phyloP scores from a whole-genome alignment of 371 early-diverging fungal species.

The Fennellomyces sp. region DNA sequence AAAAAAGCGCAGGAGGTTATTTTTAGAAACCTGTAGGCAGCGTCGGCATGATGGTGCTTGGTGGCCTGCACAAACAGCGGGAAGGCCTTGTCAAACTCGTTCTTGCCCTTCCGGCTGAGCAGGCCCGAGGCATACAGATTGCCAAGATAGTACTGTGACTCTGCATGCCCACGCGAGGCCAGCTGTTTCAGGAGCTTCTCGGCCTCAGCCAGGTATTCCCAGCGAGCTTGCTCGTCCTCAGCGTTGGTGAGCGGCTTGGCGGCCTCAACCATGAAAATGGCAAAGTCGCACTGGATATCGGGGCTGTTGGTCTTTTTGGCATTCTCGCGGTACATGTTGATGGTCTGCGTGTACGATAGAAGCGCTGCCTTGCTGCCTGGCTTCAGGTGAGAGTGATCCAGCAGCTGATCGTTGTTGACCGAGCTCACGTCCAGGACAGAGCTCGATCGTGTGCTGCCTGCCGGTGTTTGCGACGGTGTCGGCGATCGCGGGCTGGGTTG shows the following conservation, averaged over 20 bases:
- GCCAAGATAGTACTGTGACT: slow-evolving; percentile 70
- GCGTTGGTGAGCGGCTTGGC: slow-evolving; percentile 58
- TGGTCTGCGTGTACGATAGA: slow-evolving; percentile 68
- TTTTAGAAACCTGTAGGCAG: slow-evolving; percentile 56
- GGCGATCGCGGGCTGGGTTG: slow-evolving; percentile 1
- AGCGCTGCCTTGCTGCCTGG: slow-evolving; percentile 70
- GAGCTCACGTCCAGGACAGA: background rate
- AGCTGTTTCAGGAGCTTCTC: slow-evolving; percentile 63
- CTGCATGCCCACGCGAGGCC: slow-evolving; percentile 64
- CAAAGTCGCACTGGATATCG: slow-evolving; percentile 81
- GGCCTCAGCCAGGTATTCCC: slow-evolving; percentile 66
- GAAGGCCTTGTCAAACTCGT: slow-evolving; percentile 73
- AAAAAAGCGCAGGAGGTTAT: background rate
- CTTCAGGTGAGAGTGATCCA: slow-evolving; percentile 69
- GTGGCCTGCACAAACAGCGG: slow-evolving; percentile 71
- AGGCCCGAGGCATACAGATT: slow-evolving; percentile 67
- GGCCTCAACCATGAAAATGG: slow-evolving; percentile 74
- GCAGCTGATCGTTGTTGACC: slow-evolving; percentile 42
- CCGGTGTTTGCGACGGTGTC: slow-evolving; percentile 1
- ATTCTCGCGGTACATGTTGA: slow-evolving; percentile 81
- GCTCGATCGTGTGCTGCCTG: slow-evolving; percentile 13
- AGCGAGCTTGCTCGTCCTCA: slow-evolving; percentile 55
- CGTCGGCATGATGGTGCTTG: slow-evolving; percentile 71
- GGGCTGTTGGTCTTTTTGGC: slow-evolving; percentile 85
- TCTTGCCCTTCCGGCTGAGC: slow-evolving; percentile 60